These are phyloP conservation scores for Tympanopsis confertula DNA, from an alignment of 2,329 filamentous ascomycete species.

Conservation along the genomic window DNA sequence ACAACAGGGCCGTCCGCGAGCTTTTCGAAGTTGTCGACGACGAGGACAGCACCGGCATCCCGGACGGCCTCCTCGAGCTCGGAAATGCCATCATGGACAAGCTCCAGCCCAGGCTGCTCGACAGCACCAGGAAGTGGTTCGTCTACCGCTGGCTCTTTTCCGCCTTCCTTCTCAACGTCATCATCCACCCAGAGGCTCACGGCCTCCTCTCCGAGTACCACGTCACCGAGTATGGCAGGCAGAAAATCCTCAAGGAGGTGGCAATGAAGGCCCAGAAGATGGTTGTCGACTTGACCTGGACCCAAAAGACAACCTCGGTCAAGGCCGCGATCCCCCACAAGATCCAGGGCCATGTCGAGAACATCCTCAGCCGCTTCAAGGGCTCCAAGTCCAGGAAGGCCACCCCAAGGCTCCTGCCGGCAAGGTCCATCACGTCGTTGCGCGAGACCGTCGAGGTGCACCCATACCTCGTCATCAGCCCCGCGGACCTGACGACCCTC, in stretches of 20 bases:
- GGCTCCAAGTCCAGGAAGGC: constrained; percentile 34
- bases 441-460: constrained; percentile 69
- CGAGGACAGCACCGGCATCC: constrained; percentile 72
- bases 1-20: constrained; percentile 66
- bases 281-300: constrained; percentile 63
- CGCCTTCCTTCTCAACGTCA: constrained; percentile 69
- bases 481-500: constrained; percentile 67
- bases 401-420: constrained; percentile 52
- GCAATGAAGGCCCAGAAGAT: constrained; percentile 69
- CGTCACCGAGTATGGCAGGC: constrained; percentile 79
- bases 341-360: constrained; percentile 60
- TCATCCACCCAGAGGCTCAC: constrained; percentile 78
- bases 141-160: constrained; percentile 89
- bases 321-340: constrained; percentile 46
- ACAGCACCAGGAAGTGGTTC: constrained; percentile 70
- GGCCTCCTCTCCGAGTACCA: constrained; percentile 79
- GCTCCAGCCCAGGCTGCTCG: constrained; percentile 59
- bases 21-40: constrained; percentile 82
- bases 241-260: constrained; percentile 70
- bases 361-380: constrained; percentile 54
- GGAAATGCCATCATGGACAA: constrained; percentile 74
- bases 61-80: constrained; percentile 72
- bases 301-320: constrained; percentile 54
- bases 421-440: constrained; percentile 60
- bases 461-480: constrained; percentile 68